Base-by-base conservation (phyloP, 805 yeast genomes). In the Schizosaccharomyces octosporus region DNA sequence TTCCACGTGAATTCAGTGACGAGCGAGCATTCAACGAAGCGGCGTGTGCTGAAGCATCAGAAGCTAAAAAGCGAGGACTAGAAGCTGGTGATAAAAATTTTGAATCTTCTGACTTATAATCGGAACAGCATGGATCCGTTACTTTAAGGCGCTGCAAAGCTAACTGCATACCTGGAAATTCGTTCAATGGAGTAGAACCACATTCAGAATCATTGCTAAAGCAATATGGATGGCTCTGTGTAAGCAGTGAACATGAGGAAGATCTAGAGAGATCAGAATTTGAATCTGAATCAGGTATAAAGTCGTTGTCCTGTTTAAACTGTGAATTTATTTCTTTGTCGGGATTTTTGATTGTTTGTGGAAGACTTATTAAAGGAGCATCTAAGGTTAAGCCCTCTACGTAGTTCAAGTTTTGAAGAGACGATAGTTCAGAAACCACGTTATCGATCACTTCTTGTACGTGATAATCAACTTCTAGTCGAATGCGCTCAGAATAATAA, bases 401-500 rank as follows among this genome's bases (percentile, higher is more conserved):
- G n/a, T 21, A 29, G 3, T 21, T 21, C 6, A 17, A 29, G 51
- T n/a, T 9, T 9, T 45, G 51, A 13, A 19, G 7, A 7, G 51
- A 5, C 11, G 11, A n/a, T 24, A 57, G 21, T 21, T 24, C 45
- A n/a, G 72, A 70, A 1, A 87, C 77, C 0, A 93, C 83, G 43
- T 81, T 81, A 29, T 76, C 73, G 2, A 89, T 85, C 1, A 83
- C 75, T 45, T 74, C 71, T 32, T 85, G 71, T 2, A 88, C 88
- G 67, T 81, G 72, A 24, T 72, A 76, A 67, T 87, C 93, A 3
- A 87, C 85, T 70, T 89, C 95, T 61, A 77, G 79, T 61, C 86
- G 84, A 60, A 88, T 81, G 66, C 81, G 83, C 64, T 84, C 84
- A 24, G 85, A 81, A 69, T 84, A 87, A 62, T 83, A 80, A 63